A percentile compares a stretch with the other conserved stretches of the same genome.
Evolutionary conservation across 2,329 filamentous ascomycete species (phyloP).

Genomic region (Neofusicoccum laricinum): DNA sequence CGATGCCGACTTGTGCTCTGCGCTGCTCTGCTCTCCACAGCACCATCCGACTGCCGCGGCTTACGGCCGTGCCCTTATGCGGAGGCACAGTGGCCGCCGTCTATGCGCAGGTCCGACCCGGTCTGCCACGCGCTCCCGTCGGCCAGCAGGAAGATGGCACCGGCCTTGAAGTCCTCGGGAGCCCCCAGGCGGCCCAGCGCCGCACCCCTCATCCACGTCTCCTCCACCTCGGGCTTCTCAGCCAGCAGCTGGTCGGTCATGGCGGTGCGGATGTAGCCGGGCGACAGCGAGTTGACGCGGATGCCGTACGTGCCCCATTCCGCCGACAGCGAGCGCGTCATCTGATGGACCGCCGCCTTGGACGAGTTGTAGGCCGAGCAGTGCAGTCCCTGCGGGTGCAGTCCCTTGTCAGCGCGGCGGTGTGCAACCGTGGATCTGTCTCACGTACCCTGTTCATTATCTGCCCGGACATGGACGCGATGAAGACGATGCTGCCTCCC

Average conservation of each 20-base stretch:
- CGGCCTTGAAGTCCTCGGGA: conserved; percentile 25
- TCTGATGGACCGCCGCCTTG: conserved; percentile 54
- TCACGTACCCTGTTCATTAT: conserved; percentile 10
- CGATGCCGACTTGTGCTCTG: too few relatives aligned
- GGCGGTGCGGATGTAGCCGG: conserved; percentile 53
- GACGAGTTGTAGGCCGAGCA: conserved; percentile 52
- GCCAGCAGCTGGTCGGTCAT: conserved; percentile 31
- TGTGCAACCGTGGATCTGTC: neutral
- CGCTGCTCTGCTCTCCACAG: too few relatives aligned
- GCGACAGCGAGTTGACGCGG: conserved; percentile 52
- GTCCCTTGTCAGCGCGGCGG: neutral
- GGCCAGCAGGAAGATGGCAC: conserved; percentile 30
- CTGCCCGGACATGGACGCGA: conserved; percentile 35
- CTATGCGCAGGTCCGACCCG: conserved; percentile 44
- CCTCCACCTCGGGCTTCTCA: conserved; percentile 28
- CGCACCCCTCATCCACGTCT: conserved; percentile 25
- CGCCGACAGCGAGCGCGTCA: conserved; percentile 50
- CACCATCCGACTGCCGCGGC: neutral
- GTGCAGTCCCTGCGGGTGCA: conserved; percentile 31
- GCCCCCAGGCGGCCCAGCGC: conserved; percentile 33
- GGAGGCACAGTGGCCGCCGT: conserved; percentile 41
- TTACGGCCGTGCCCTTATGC: neutral
- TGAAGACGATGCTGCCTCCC: conserved; percentile 33
- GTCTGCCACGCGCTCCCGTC: conserved; percentile 63
- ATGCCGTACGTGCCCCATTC: conserved; percentile 50